Percentiles rank a stretch among this genome's conserved stretches.
Conservation (phyloP, 495 filamentous ascomycete genomes). For the Aspergillus carlsbadensis region DNA sequence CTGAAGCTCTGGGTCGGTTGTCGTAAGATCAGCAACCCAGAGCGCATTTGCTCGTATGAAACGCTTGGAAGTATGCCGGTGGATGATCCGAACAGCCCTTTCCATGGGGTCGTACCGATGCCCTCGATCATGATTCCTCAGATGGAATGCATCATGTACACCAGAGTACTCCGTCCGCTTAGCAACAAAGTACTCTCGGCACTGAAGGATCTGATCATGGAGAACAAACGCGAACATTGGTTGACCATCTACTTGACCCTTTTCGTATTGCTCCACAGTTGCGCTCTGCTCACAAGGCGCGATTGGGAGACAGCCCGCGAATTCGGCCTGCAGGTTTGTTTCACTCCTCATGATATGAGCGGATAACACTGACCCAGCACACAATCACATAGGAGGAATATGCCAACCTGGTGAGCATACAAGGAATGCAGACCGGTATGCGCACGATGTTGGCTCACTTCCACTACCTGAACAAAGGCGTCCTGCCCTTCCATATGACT, state of each 20-base stretch:
- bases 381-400: constrained; percentile 5
- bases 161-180: constrained; percentile 11
- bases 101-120: constrained; percentile 8
- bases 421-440: constrained; percentile 14
- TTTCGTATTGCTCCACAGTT: constrained; percentile 13
- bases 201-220: constrained; percentile 12
- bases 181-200: constrained; percentile 4
- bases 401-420: constrained; percentile 10
- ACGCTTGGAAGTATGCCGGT: constrained; percentile 2
- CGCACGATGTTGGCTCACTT: constrained; percentile 12
- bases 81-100: constrained; percentile 10
- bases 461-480: constrained; percentile 17
- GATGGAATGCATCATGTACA: constrained; percentile 20
- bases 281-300: constrained; percentile 11
- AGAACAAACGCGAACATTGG: constrained; percentile 18
- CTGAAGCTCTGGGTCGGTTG: constrained; percentile 14
- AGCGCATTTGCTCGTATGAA: constrained; percentile 7
- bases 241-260: constrained; percentile 15
- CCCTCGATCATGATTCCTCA: constrained; percentile 14
- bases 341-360: background rate
- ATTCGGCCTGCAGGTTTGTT: constrained; percentile 12
- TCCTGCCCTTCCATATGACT: constrained; percentile 14
- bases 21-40: constrained; percentile 12
- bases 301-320: constrained; percentile 14
- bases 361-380: background rate